These are phyloP conservation scores for Mallotus nudiflorus DNA, from an alignment of 345 rosid species.

Conservation along the genomic window DNA sequence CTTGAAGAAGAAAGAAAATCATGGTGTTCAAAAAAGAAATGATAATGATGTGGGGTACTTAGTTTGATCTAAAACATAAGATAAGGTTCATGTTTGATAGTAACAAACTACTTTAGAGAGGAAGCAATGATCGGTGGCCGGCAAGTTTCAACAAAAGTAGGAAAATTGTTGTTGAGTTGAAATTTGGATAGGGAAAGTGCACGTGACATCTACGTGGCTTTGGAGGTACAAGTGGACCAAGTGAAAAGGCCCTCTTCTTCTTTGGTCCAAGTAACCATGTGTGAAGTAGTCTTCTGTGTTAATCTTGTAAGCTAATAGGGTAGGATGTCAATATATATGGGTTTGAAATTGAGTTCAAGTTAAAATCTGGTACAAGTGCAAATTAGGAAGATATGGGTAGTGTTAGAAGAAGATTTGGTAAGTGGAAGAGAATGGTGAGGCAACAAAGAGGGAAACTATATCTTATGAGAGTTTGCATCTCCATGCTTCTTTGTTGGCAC, in stretches of 20 bases:
- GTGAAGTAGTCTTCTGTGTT: no score
- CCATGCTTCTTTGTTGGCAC: constrained; percentile 70
- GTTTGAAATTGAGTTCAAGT: background rate
- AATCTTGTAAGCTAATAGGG: background rate
- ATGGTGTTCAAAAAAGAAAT: constrained; percentile 11
- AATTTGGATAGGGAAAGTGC: constrained; percentile 14
- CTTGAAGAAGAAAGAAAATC: constrained; percentile 3
- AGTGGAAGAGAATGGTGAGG: constrained; percentile 61
- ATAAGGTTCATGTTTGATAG: constrained; percentile 37
- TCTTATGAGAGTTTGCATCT: constrained; percentile 58
- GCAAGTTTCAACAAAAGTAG: constrained; percentile 30
- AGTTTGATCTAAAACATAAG: constrained; percentile 6
- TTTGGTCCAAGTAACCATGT: background rate
- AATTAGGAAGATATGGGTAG: constrained; percentile 38
- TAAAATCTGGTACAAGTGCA: no score
- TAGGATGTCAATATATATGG: background rate
- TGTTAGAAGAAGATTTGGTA: constrained; percentile 38
- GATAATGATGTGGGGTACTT: constrained; percentile 32
- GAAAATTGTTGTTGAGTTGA: constrained; percentile 17
- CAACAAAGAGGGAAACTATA: constrained; percentile 63
- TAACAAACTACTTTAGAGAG: constrained; percentile 17
- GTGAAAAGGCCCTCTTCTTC: background rate
- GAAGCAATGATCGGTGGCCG: constrained; percentile 32
- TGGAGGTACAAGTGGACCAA: constrained; percentile 34
- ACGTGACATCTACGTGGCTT: constrained; percentile 25